phyloP scores from a whole-genome alignment of 768 basidiomycete genomes.

The Chlorophyllum brunneum region DNA sequence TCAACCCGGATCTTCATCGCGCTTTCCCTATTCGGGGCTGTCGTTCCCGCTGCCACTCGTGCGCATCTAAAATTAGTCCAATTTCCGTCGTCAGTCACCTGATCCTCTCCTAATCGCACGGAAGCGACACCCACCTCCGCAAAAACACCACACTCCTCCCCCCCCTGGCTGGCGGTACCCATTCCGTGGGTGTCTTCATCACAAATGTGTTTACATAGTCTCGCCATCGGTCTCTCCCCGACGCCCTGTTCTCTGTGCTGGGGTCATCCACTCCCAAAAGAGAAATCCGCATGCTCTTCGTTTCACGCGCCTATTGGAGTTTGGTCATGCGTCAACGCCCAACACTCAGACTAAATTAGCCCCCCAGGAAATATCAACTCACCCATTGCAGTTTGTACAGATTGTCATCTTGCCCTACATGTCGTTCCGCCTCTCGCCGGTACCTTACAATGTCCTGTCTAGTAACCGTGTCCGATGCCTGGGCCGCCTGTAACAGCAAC shows the following conservation, averaged over 20 bases:
- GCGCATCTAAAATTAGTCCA: constrained; percentile 50
- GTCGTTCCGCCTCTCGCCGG: constrained; percentile 74
- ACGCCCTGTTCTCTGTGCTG: constrained; percentile 5
- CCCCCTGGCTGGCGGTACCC: constrained; percentile 46
- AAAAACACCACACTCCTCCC: constrained; percentile 44
- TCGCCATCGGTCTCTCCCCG: constrained; percentile 50
- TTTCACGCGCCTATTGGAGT: constrained; percentile 45
- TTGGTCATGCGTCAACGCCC: constrained; percentile 15
- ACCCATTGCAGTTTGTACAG: constrained; percentile 82
- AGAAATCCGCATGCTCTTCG: constrained; percentile 55
- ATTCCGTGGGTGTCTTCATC: constrained; percentile 67
- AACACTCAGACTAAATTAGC: constrained; percentile 15
- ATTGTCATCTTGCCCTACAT: constrained; percentile 72
- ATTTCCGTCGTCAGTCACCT: constrained; percentile 20
- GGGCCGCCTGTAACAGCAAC: constrained; percentile 65
- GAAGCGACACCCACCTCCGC: constrained; percentile 44
- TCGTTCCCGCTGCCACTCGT: constrained; percentile 36
- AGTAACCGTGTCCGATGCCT: constrained; percentile 46
- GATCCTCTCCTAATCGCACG: constrained; percentile 19
- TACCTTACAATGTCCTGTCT: constrained; percentile 72
- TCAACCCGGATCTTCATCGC: constrained; percentile 52
- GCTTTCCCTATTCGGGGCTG: constrained; percentile 33
- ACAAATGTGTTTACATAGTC: constrained; percentile 75
- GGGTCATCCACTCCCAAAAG: constrained; percentile 61
- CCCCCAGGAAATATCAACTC: constrained; percentile 22